Conservation (phyloP, 2,329 filamentous ascomycete species). For the Sclerotinia nivalis region DNA sequence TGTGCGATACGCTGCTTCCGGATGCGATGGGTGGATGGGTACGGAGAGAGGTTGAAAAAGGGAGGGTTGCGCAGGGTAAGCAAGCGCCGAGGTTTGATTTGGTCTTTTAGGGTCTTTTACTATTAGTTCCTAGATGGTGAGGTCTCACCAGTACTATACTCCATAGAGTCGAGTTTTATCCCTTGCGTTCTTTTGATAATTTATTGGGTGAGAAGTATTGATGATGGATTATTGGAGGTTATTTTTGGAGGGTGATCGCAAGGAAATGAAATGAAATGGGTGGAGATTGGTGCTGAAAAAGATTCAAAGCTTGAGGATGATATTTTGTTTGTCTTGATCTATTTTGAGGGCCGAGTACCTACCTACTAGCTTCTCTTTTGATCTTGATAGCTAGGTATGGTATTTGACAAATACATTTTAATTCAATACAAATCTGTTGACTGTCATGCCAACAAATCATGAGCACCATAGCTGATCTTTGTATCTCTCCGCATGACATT, state of each 20-base stretch:
- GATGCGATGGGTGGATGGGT: background rate
- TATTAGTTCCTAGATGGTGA: too few relatives aligned
- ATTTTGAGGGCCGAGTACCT: background rate
- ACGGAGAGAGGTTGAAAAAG: background rate
- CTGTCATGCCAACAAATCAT: conserved; percentile 1
- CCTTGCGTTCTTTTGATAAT: background rate
- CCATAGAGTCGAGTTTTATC: background rate
- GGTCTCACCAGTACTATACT: background rate
- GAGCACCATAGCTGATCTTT: background rate
- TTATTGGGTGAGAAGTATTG: background rate
- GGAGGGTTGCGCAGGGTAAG: background rate
- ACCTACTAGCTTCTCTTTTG: background rate
- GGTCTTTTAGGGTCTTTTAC: background rate
- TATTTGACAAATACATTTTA: background rate
- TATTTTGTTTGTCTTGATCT: background rate
- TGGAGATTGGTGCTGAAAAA: background rate
- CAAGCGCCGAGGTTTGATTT: conserved; percentile 1
- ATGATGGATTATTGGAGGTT: too few relatives aligned
- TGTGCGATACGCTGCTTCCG: conserved; percentile 9
- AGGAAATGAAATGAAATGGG: background rate
- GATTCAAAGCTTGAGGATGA: background rate
- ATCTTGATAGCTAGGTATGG: background rate
- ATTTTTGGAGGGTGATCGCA: too few relatives aligned
- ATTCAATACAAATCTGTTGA: background rate
- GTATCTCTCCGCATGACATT: conserved; percentile 13